phyloP scores from a whole-genome alignment of 2,329 filamentous ascomycete species.

The Xylaria hypoxylon region DNA sequence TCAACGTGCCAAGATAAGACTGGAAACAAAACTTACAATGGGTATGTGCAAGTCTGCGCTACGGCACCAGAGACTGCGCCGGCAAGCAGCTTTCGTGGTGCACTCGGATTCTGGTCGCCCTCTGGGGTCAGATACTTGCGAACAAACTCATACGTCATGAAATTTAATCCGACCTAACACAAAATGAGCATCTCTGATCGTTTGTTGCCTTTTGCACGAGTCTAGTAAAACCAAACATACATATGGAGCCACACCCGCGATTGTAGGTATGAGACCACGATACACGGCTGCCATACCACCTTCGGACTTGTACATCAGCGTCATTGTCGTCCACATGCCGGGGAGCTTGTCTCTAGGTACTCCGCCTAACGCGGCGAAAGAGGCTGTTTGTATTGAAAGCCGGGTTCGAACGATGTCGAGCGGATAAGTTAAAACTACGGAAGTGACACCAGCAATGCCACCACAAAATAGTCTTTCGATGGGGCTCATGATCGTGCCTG shows the following conservation, averaged over 20 bases:
- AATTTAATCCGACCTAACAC: conserved; percentile 89
- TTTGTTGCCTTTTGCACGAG: not conserved
- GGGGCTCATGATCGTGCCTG: conserved; percentile 79
- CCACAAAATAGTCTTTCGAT: conserved; percentile 86
- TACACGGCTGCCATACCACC: conserved; percentile 90
- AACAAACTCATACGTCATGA: conserved; percentile 96
- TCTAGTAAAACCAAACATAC: conserved; percentile 58
- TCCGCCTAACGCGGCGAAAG: conserved; percentile 80
- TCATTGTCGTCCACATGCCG: conserved; percentile 91
- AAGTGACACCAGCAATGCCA: conserved; percentile 92
- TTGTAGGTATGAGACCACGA: conserved; percentile 90
- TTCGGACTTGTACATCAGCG: conserved; percentile 88
- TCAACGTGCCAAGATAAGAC: not conserved
- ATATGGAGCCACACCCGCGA: conserved; percentile 95
- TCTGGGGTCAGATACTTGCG: conserved; percentile 87
- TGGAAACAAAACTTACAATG: conserved; percentile 76
- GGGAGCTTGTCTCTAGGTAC: conserved; percentile 75
- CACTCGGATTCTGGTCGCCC: conserved; percentile 84
- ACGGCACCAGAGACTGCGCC: conserved; percentile 96
- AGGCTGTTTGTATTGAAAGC: conserved; percentile 97
- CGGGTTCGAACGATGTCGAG: conserved; percentile 97
- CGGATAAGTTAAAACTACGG: conserved; percentile 93
- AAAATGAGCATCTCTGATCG: conserved; percentile 30
- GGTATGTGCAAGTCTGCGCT: conserved; percentile 97
- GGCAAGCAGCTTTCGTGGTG: conserved; percentile 84